Evolutionary conservation across 169 alveolate species (phyloP).

Genomic region (Plasmodium yoelii): DNA sequence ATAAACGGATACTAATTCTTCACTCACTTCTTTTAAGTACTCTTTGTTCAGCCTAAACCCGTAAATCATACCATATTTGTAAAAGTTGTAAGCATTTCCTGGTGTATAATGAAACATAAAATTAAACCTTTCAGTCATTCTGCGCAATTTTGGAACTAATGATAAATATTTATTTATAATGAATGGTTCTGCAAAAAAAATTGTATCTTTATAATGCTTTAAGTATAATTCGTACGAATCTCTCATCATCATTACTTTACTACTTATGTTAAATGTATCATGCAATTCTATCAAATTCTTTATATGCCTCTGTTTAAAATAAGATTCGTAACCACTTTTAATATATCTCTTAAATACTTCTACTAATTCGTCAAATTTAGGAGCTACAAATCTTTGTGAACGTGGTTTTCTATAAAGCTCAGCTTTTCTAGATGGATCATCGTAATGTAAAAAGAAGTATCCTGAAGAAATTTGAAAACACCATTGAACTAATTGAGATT

Average conservation of each 20-base stretch:
- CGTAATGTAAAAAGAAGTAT: constrained; percentile 45
- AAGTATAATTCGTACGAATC: constrained; percentile 42
- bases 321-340: constrained; percentile 3
- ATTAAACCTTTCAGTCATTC: neutral
- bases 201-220: constrained; percentile 27
- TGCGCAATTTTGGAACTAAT: neutral
- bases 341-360: constrained; percentile 4
- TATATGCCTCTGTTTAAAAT: constrained; percentile 51
- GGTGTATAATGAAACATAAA: constrained; percentile 6
- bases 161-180: constrained; percentile 28
- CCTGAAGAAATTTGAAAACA: neutral
- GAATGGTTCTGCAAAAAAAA: constrained; percentile 57
- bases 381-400: constrained; percentile 16
- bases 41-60: constrained; percentile 26
- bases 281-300: constrained; percentile 13
- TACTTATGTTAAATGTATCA: constrained; percentile 30
- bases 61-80: constrained; percentile 60
- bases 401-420: neutral
- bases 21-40: constrained; percentile 18
- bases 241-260: constrained; percentile 44
- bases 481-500: constrained; percentile 24
- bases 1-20: constrained; percentile 25
- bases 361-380: constrained; percentile 10
- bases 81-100: constrained; percentile 44
- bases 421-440: neutral